These are phyloP conservation scores for Aspergillus bombycis DNA, from an alignment of 2,329 filamentous ascomycete genomes.

Conservation along the genomic window DNA sequence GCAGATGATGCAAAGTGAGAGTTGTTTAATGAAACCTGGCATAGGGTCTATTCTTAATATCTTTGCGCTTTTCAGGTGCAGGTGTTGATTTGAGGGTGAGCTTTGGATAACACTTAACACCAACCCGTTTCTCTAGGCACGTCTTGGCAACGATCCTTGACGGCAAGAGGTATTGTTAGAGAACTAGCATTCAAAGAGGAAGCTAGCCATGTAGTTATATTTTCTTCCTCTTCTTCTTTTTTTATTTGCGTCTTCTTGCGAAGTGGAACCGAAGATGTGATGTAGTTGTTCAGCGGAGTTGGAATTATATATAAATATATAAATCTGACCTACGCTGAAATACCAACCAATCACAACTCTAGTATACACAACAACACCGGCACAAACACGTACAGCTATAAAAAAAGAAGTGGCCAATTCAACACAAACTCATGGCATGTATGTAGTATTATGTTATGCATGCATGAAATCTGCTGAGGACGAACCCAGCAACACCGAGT, in stretches of 20 bases:
- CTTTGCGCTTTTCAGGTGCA: background rate
- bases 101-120: no score
- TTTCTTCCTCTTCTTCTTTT: background rate
- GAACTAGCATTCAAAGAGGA: background rate
- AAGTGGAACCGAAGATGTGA: background rate
- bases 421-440: background rate
- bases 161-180: background rate
- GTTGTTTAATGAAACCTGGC: background rate
- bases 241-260: background rate
- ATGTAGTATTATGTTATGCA: background rate
- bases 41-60: background rate
- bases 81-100: background rate
- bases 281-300: background rate
- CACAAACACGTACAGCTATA: background rate
- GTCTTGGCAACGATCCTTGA: background rate
- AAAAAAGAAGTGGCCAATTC: no score
- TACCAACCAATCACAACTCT: background rate
- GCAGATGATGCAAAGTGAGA: background rate
- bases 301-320: background rate
- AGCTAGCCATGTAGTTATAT: background rate
- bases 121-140: background rate
- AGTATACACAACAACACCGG: background rate
- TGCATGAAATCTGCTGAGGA: background rate
- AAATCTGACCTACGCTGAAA: background rate
- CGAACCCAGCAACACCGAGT: background rate